These are phyloP conservation scores for Hymenoscyphus linearis DNA, from an alignment of 2,329 filamentous ascomycete genomes.

Conservation along the genomic window DNA sequence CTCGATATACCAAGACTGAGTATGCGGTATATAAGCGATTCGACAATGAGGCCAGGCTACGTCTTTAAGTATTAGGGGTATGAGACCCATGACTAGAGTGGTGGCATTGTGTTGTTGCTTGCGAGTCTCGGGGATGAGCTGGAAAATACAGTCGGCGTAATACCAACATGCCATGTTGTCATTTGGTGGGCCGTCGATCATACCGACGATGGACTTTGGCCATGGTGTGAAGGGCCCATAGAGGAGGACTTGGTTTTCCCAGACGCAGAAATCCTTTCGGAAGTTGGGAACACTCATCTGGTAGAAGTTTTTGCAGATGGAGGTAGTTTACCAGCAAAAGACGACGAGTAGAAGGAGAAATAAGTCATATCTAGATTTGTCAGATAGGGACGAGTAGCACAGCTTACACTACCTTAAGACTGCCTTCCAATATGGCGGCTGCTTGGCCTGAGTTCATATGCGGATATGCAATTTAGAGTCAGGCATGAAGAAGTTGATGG, in stretches of 20 bases:
- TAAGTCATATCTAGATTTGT: no score
- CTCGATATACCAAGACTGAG: not conserved
- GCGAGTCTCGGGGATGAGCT: slow-evolving; percentile 25
- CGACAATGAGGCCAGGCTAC: not conserved
- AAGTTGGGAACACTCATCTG: not conserved
- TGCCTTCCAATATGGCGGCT: no score
- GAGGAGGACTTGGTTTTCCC: not conserved
- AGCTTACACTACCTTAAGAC: no score
- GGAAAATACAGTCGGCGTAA: slow-evolving; percentile 28
- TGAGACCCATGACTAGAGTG: slow-evolving; percentile 32
- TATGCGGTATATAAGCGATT: not conserved
- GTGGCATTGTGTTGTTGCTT: slow-evolving; percentile 33
- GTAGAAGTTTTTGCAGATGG: no score
- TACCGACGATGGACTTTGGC: not conserved
- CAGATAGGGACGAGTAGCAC: no score
- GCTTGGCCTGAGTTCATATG: no score
- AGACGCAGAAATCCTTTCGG: not conserved
- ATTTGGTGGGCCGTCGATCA: not conserved
- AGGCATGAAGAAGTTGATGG: no score
- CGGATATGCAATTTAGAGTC: no score
- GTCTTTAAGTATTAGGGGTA: slow-evolving; percentile 30
- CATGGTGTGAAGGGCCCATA: not conserved
- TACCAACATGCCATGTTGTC: slow-evolving; percentile 28
- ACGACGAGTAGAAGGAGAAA: no score
- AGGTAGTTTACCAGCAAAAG: no score